Evolutionary conservation across 2,329 filamentous ascomycete species (phyloP).

Genomic region (Metarhizium sp.): DNA sequence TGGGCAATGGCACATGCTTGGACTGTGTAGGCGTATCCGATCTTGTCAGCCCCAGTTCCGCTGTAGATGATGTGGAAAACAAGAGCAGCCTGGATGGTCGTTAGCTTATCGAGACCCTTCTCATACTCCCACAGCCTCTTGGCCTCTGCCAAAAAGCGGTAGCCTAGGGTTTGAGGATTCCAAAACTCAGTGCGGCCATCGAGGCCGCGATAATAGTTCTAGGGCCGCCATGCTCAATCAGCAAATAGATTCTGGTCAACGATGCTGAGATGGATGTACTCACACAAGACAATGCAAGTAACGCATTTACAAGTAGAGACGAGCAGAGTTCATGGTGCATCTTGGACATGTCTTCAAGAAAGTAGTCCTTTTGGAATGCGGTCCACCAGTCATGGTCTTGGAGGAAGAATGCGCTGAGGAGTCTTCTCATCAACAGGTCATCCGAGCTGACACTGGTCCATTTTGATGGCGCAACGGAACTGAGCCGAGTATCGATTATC

Average conservation of each 20-base stretch:
- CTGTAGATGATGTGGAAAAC: conserved; percentile 20
- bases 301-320: conserved; percentile 24
- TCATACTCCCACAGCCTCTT: conserved; percentile 25
- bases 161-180: conserved; percentile 23
- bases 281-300: conserved; percentile 24
- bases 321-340: conserved; percentile 22
- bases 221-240: not conserved
- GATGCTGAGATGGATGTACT: conserved; percentile 7
- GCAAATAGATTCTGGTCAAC: not conserved
- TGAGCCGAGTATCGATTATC: conserved; percentile 20
- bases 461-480: conserved; percentile 16
- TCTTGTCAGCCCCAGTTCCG: conserved; percentile 22
- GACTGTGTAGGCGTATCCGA: conserved; percentile 20
- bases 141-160: conserved; percentile 26
- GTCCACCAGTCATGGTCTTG: conserved; percentile 22
- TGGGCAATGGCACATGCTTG: conserved; percentile 20
- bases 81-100: conserved; percentile 23
- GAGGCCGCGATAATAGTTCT: conserved; percentile 19
- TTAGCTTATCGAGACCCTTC: conserved; percentile 14
- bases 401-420: conserved; percentile 16
- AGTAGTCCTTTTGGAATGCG: conserved; percentile 25
- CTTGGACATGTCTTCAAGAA: conserved; percentile 24
- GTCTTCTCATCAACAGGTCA: conserved; percentile 19
- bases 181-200: conserved; percentile 21
- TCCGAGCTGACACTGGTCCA: conserved; percentile 25